Evolutionary conservation across 768 basidiomycete species (phyloP).

Genomic region (Amyloporia xantha): DNA sequence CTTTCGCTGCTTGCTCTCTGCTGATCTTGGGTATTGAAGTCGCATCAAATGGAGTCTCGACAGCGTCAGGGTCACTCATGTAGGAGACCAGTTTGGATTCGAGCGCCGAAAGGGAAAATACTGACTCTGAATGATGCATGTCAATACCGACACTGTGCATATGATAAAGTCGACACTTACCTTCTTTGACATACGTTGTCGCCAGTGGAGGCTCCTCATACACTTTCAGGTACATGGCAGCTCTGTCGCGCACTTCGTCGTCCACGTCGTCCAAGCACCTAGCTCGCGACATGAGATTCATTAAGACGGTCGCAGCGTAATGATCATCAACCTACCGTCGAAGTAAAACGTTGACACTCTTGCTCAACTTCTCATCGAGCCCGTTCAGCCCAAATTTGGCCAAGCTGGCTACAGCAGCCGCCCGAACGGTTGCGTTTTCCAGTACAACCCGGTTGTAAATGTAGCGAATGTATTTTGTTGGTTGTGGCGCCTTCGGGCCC

Average conservation of each 20-base stretch:
- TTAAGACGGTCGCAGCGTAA: too few species aligned
- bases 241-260: slow-evolving; percentile 97
- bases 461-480: slow-evolving; percentile 97
- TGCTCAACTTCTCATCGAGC: slow-evolving; percentile 67
- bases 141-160: too few species aligned
- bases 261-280: slow-evolving; percentile 98
- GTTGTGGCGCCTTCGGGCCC: slow-evolving; percentile 93
- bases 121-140: slow-evolving; percentile 58
- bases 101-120: slow-evolving; percentile 84
- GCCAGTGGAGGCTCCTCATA: slow-evolving; percentile 77
- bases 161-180: too few species aligned
- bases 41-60: slow-evolving; percentile 73
- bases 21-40: slow-evolving; percentile 90
- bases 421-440: slow-evolving; percentile 96
- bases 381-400: slow-evolving; percentile 97
- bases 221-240: slow-evolving; percentile 86
- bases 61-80: slow-evolving; percentile 73
- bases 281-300: not conserved
- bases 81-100: slow-evolving; percentile 93
- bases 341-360: slow-evolving; percentile 82
- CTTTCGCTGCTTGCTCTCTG: slow-evolving; percentile 84
- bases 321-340: slow-evolving; percentile 48
- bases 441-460: slow-evolving; percentile 99
- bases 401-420: slow-evolving; percentile 90
- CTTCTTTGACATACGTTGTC: slow-evolving; percentile 87